phyloP scores from a whole-genome alignment of 345 rosid genomes.

The Melaleuca alternifolia region DNA sequence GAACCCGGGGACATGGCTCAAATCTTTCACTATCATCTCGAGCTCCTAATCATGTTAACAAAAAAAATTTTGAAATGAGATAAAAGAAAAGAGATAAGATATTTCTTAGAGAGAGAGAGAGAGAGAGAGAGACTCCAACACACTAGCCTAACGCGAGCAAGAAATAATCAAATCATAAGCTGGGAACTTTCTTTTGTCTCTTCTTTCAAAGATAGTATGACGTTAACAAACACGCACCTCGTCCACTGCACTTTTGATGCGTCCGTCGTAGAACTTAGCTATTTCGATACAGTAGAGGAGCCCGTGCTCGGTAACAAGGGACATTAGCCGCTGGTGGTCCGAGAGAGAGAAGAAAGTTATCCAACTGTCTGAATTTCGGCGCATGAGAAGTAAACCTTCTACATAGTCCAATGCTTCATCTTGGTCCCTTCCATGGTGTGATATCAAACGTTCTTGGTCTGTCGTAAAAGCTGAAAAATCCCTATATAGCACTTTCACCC shows the following conservation, averaged over 20 bases:
- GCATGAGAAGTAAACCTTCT: constrained; percentile 2
- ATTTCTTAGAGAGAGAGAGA: background rate
- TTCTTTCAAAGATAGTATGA: background rate
- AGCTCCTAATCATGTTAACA: background rate
- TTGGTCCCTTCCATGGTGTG: background rate
- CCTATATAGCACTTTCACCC: constrained; percentile 4
- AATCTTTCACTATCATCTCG: constrained; percentile 3
- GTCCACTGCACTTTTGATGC: background rate
- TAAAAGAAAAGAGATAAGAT: background rate
- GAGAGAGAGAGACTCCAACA: background rate
- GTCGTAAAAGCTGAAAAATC: background rate
- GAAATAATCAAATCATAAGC: too few relatives aligned
- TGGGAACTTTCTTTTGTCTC: too few relatives aligned
- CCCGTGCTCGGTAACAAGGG: background rate
- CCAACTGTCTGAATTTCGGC: background rate
- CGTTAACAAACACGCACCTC: background rate
- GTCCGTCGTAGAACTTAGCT: constrained; percentile 1
- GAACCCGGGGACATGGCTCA: constrained; percentile 12
- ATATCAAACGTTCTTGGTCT: constrained; percentile 9
- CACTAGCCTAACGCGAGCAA: background rate
- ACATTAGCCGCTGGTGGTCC: background rate
- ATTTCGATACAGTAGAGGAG: constrained; percentile 4
- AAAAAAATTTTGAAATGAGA: background rate
- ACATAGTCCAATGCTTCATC: background rate
- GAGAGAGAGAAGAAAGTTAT: background rate